Evolutionary conservation across 2,329 filamentous ascomycete species (phyloP).

Genomic region (Stachybotrys chlorohalonatus): DNA sequence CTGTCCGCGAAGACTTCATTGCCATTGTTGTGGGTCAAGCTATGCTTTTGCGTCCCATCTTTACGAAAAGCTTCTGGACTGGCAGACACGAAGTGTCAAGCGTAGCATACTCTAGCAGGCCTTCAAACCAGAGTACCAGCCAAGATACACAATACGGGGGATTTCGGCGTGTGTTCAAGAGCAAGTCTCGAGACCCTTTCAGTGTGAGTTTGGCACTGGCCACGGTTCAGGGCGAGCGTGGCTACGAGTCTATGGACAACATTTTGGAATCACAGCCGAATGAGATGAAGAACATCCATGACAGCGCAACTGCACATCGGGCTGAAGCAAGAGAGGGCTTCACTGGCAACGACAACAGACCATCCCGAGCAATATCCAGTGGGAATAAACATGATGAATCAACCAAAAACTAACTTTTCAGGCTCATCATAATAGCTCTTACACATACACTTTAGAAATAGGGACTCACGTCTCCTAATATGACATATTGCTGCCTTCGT

Average conservation of each 20-base stretch:
- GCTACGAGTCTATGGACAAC: slow-evolving; percentile 3
- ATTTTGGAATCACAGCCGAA: neutral
- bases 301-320: too few species aligned
- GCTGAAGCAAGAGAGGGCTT: too few species aligned
- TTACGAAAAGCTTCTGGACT: slow-evolving; percentile 13
- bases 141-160: neutral
- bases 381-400: too few species aligned
- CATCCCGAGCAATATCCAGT: too few species aligned
- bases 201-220: slow-evolving; percentile 6
- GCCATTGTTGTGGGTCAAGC: slow-evolving; percentile 25
- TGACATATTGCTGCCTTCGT: too few species aligned
- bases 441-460: too few species aligned
- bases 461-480: too few species aligned
- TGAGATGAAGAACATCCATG: too few species aligned
- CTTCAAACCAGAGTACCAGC: slow-evolving; percentile 4
- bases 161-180: neutral
- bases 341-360: too few species aligned
- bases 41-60: slow-evolving; percentile 22
- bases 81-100: neutral
- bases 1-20: slow-evolving; percentile 25
- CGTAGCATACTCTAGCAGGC: neutral
- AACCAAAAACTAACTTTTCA: too few species aligned
- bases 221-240: slow-evolving; percentile 2
- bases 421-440: too few species aligned
- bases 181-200: slow-evolving; percentile 6